These are phyloP conservation scores for Pseudogymnoascus sp. DNA, from an alignment of 2,329 filamentous ascomycete genomes.

Conservation along the genomic window DNA sequence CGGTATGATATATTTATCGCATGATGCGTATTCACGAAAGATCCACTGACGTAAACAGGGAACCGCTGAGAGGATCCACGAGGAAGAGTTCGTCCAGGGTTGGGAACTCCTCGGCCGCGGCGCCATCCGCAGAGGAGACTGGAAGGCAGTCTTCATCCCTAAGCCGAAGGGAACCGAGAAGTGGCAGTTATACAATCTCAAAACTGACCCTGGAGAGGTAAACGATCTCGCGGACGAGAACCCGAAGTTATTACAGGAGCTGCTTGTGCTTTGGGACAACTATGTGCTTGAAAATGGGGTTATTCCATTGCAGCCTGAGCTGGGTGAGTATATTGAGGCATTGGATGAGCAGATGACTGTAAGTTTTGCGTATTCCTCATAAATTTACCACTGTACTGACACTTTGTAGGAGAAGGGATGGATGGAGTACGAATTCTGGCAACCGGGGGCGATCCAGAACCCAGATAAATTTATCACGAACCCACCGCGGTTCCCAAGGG, in stretches of 20 bases:
- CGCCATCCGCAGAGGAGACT: constrained; percentile 48
- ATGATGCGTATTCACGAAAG: not conserved
- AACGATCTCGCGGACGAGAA: constrained; percentile 36
- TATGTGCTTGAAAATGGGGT: constrained; percentile 54
- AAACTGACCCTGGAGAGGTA: constrained; percentile 44
- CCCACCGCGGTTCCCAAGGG: not conserved
- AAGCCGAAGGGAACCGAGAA: constrained; percentile 47
- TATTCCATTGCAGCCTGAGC: constrained; percentile 49
- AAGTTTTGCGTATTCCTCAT: not conserved
- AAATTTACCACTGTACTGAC: not conserved
- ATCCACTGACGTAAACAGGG: constrained; percentile 26
- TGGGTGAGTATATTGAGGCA: constrained; percentile 51
- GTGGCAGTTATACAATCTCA: constrained; percentile 52
- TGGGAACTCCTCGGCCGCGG: constrained; percentile 48
- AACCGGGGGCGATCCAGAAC: constrained; percentile 36
- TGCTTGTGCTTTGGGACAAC: constrained; percentile 49
- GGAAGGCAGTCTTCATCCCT: constrained; percentile 52
- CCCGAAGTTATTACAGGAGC: constrained; percentile 38
- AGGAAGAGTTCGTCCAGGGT: constrained; percentile 44
- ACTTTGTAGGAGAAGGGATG: constrained; percentile 45
- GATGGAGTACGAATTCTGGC: constrained; percentile 62
- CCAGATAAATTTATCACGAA: constrained; percentile 12
- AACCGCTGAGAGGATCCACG: constrained; percentile 34
- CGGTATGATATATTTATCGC: constrained; percentile 1
- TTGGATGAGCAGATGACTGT: constrained; percentile 56